Percentiles rank a stretch among this genome's conserved stretches.
These are phyloP conservation scores for Asterochloris erici DNA, from an alignment of 139 green algal genomes.

Conservation along the genomic window DNA sequence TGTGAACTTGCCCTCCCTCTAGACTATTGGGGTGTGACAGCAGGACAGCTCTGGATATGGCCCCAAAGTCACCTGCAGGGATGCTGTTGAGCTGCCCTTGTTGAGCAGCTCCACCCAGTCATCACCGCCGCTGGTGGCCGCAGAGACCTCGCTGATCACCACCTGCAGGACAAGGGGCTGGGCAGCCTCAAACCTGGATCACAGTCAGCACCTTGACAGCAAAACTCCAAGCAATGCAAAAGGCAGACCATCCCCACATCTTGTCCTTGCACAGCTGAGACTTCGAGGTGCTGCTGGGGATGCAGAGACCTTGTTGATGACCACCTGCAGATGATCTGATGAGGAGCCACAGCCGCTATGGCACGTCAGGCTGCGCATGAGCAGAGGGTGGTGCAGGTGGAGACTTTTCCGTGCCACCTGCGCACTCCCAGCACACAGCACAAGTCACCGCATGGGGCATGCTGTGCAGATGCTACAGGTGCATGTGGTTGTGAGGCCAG, in stretches of 20 bases:
- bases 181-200: neutral
- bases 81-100: slow-evolving; percentile 2
- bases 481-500: too few relatives aligned
- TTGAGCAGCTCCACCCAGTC: slow-evolving; percentile 44
- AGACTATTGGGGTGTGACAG: neutral
- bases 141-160: slow-evolving; percentile 9
- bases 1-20: neutral
- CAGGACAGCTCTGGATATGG: neutral
- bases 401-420: too few relatives aligned
- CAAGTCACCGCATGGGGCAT: too few relatives aligned
- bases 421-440: too few relatives aligned
- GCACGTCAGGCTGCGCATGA: too few relatives aligned
- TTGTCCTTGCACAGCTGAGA: too few relatives aligned
- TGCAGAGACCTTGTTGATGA: too few relatives aligned
- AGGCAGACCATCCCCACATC: neutral
- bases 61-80: slow-evolving; percentile 11
- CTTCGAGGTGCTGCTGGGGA: too few relatives aligned
- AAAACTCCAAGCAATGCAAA: neutral
- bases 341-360: too few relatives aligned
- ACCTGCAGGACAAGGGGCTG: slow-evolving; percentile 1
- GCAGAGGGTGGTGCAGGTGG: too few relatives aligned
- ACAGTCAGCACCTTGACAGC: neutral
- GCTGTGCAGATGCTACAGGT: too few relatives aligned
- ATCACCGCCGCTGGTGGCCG: neutral
- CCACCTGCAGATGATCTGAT: too few relatives aligned